phyloP scores from a whole-genome alignment of 257 asterid species.

The Linderniella brevidens region DNA sequence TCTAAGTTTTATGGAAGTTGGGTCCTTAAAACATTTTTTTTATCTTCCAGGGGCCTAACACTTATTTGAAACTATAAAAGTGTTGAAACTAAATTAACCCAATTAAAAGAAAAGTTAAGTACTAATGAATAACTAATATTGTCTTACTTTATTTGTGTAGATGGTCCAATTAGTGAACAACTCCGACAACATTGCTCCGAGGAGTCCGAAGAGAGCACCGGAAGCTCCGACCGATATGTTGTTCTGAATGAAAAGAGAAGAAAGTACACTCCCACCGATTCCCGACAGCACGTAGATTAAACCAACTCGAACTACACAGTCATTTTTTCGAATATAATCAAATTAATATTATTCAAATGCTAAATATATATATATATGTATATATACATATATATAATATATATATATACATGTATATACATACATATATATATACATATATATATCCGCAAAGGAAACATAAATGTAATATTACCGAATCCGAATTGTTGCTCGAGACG shows the following conservation, averaged over 20 bases:
- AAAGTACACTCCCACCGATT: slow-evolving; percentile 74
- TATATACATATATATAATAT: too few relatives aligned
- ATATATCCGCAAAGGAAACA: background rate
- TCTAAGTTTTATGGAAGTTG: too few relatives aligned
- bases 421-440: too few relatives aligned
- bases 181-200: slow-evolving; percentile 95
- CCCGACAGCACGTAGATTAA: slow-evolving; percentile 64
- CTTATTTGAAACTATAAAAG: too few relatives aligned
- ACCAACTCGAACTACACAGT: slow-evolving; percentile 52
- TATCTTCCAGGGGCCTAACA: too few relatives aligned
- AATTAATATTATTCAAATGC: too few relatives aligned
- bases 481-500: slow-evolving; percentile 95
- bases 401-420: too few relatives aligned
- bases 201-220: slow-evolving; percentile 96
- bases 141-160: slow-evolving; percentile 68
- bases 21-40: too few relatives aligned
- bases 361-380: too few relatives aligned
- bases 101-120: too few relatives aligned
- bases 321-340: too few relatives aligned
- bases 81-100: too few relatives aligned
- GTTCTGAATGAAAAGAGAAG: slow-evolving; percentile 59
- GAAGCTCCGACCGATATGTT: slow-evolving; percentile 97
- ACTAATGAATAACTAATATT: background rate
- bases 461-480: slow-evolving; percentile 26
- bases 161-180: slow-evolving; percentile 90